Percentiles rank a stretch among this genome's conserved stretches.
Conservation (phyloP, 345 rosid species). For the Bretschneidera sinensis region DNA sequence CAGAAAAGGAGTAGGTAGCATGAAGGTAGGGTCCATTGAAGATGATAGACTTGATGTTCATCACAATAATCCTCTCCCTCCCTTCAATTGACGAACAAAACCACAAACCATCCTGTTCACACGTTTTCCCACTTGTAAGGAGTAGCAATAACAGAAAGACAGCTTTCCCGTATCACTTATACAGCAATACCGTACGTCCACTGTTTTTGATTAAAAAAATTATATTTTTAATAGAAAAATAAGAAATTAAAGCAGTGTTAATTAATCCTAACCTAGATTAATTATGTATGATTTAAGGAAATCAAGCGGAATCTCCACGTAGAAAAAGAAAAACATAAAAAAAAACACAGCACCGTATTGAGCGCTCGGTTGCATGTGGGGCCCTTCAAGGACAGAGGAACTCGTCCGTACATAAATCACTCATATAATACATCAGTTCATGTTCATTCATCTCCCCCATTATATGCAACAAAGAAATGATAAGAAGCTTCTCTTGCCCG, state of each 20-base stretch:
- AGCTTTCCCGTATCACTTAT: background rate
- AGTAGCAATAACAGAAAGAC: background rate
- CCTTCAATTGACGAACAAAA: too few species aligned
- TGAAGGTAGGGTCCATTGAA: background rate
- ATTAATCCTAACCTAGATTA: too few species aligned
- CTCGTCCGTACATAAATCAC: constrained; percentile 27
- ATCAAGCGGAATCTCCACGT: too few species aligned
- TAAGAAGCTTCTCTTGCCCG: too few species aligned
- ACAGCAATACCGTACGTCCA: background rate
- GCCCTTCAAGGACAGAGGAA: constrained; percentile 7
- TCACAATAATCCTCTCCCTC: background rate
- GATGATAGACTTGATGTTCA: background rate
- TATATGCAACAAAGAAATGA: background rate
- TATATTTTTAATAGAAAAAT: too few species aligned
- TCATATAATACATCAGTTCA: too few species aligned
- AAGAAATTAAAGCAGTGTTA: too few species aligned
- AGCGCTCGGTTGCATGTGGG: constrained; percentile 7
- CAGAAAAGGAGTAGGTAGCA: too few species aligned
- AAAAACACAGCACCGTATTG: too few species aligned
- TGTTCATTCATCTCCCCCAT: too few species aligned
- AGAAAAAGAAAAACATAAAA: too few species aligned
- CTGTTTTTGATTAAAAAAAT: background rate
- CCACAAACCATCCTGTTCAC: background rate
- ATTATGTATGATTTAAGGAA: too few species aligned
- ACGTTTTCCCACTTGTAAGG: background rate